Evolutionary conservation across 371 early-diverging fungal species (phyloP), one percentile per base, ranked within the genome.

Genomic region (Mitosporidium daphniae): DNA sequence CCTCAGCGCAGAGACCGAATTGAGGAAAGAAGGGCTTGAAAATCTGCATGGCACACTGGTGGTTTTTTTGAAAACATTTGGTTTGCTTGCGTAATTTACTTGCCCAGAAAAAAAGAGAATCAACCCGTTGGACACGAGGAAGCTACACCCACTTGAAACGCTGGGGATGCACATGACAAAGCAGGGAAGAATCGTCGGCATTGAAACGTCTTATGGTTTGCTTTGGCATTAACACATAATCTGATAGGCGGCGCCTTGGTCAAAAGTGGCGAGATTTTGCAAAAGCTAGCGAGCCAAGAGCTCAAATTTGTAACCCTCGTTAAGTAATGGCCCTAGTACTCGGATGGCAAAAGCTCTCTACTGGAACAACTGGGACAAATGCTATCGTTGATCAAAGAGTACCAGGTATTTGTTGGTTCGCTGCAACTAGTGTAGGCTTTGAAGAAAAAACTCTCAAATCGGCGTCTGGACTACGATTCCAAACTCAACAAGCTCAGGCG

Each of bases 381-480:
- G 19, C 1, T 7, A 6, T 1, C 16, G 3, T 21, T 17, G 22
- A 31, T 25, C 19, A 27, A 11, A 24, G 30, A 7, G 15, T 25
- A 21, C 22, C 6, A 13, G 16, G 9, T 32, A 16, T 38, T 9
- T 36, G 10, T 10, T 2, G 11, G 16, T 5, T 17, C 17, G 30
- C 4, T 6, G 10, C 12, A 29, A 14, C 8, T 21, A 16, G 8
- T 4, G 4, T 7, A 3, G 8, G 2, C 3, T 27, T 30, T 71
- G 31, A 55, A 69, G 30, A 61, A 55, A 33, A 80, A 80, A 39
- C 47, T 80, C 3, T 71, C 72, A 27, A 59, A 61, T 28, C 53
- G 80, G 17, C 55, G 82, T 27, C 41, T 67, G 27, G 80, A 86
- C 32, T 77, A 68, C 38, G 84, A 86, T 39, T 57, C 73, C 21